Conservation (phyloP, 2,329 filamentous ascomycete species). For the Phialophora chinensis region DNA sequence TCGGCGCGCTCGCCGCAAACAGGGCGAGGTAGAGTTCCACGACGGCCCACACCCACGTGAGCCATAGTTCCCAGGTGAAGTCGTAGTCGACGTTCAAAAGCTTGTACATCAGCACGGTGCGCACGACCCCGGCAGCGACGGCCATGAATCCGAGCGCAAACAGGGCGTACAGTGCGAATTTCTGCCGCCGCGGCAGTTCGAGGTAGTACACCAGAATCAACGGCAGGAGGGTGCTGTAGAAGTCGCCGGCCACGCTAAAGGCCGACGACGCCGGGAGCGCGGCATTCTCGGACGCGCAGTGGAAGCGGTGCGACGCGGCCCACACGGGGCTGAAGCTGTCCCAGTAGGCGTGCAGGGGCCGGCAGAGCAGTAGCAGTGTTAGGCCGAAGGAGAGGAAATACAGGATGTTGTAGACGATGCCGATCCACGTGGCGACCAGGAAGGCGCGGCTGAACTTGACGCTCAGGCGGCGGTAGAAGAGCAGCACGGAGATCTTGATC, state of each 20-base stretch:
- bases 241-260: slow-evolving; percentile 37
- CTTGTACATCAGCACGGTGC: slow-evolving; percentile 36
- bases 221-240: slow-evolving; percentile 39
- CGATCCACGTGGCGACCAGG: slow-evolving; percentile 38
- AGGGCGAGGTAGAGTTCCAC: slow-evolving; percentile 44
- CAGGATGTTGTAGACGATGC: slow-evolving; percentile 40
- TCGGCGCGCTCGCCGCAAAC: slow-evolving; percentile 42
- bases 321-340: slow-evolving; percentile 32
- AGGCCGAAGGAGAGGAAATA: slow-evolving; percentile 34
- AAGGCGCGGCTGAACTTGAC: slow-evolving; percentile 36
- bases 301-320: slow-evolving; percentile 28
- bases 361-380: slow-evolving; percentile 33
- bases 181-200: slow-evolving; percentile 34
- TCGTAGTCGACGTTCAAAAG: slow-evolving; percentile 36
- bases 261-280: slow-evolving; percentile 33
- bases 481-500: slow-evolving; percentile 38
- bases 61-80: slow-evolving; percentile 37
- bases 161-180: slow-evolving; percentile 35
- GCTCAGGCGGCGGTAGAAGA: slow-evolving; percentile 40
- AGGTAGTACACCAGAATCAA: slow-evolving; percentile 36
- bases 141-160: slow-evolving; percentile 38
- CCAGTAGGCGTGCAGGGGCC: slow-evolving; percentile 39
- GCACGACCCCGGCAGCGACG: slow-evolving; percentile 35
- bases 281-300: slow-evolving; percentile 32
- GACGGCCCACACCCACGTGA: slow-evolving; percentile 42